phyloP scores from a whole-genome alignment of 768 basidiomycete species.

The Podaxis rugospora region DNA sequence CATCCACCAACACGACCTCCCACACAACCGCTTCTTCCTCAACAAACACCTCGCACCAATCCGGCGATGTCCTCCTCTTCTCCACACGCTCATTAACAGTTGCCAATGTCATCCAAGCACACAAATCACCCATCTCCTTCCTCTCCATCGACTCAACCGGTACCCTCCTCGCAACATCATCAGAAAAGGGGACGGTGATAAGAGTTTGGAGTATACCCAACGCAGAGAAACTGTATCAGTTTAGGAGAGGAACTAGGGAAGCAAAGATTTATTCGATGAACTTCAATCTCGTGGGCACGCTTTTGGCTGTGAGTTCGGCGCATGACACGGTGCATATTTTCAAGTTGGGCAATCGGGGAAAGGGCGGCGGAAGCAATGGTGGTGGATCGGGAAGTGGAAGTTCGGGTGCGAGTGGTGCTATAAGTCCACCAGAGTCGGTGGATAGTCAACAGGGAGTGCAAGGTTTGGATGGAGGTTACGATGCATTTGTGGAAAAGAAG shows the following conservation, averaged over 20 bases:
- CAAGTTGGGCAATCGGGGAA: slow-evolving; percentile 52
- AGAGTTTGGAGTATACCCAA: slow-evolving; percentile 90
- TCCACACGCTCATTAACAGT: slow-evolving; percentile 89
- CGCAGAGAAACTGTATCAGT: slow-evolving; percentile 94
- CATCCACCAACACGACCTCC: neutral
- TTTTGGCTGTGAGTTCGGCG: slow-evolving; percentile 89
- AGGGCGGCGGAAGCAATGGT: slow-evolving; percentile 1
- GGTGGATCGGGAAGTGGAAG: slow-evolving; percentile 5
- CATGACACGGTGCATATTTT: slow-evolving; percentile 98
- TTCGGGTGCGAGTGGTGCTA: slow-evolving; percentile 26
- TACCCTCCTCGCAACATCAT: slow-evolving; percentile 87
- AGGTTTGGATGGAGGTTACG: slow-evolving; percentile 74
- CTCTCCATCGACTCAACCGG: slow-evolving; percentile 84
- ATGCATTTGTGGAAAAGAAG: slow-evolving; percentile 78
- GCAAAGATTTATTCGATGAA: slow-evolving; percentile 75
- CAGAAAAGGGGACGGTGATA: slow-evolving; percentile 95
- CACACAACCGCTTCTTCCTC: slow-evolving; percentile 23
- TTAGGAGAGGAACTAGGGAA: slow-evolving; percentile 85
- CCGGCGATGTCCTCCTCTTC: slow-evolving; percentile 92
- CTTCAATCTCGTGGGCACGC: slow-evolving; percentile 78
- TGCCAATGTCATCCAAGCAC: slow-evolving; percentile 94
- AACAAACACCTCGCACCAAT: slow-evolving; percentile 33
- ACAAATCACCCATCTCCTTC: slow-evolving; percentile 89
- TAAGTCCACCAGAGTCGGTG: slow-evolving; percentile 62
- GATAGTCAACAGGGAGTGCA: slow-evolving; percentile 57